Percentiles rank a stretch among this genome's conserved stretches.
phyloP scores from a whole-genome alignment of 805 yeast species.

The Kuraishia cidri region DNA sequence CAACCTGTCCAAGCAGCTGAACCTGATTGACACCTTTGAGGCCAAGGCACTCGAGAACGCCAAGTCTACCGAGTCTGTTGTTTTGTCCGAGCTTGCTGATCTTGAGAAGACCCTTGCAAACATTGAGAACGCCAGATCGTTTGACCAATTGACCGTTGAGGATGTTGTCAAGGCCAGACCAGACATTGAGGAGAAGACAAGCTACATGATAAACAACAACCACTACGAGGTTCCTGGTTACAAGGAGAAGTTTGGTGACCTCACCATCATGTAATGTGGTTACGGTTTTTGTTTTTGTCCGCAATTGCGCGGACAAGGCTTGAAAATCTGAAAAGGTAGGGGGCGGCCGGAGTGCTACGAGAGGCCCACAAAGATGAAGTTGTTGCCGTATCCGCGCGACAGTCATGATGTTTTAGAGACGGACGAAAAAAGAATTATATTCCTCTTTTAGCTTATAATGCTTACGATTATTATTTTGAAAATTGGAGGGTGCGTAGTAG shows the following conservation, averaged over 20 bases:
- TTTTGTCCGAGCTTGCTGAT: slow-evolving; percentile 75
- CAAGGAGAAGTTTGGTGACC: slow-evolving; percentile 96
- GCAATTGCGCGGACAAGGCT: too few species aligned
- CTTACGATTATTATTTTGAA: too few species aligned
- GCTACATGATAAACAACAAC: slow-evolving; percentile 91
- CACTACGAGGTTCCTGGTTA: slow-evolving; percentile 98
- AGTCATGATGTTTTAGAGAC: too few species aligned
- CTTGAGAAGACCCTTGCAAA: slow-evolving; percentile 83
- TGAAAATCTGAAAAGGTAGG: too few species aligned
- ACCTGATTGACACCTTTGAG: slow-evolving; percentile 90
- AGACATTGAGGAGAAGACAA: slow-evolving; percentile 93
- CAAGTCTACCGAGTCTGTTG: slow-evolving; percentile 83
- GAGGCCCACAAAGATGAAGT: not conserved
- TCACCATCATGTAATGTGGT: slow-evolving; percentile 71
- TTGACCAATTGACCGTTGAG: slow-evolving; percentile 92
- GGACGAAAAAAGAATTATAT: too few species aligned
- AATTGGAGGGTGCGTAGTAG: too few species aligned
- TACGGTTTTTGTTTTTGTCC: too few species aligned
- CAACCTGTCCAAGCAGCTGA: slow-evolving; percentile 83
- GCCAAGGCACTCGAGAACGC: slow-evolving; percentile 95
- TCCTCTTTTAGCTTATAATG: too few species aligned
- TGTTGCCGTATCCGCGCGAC: too few species aligned
- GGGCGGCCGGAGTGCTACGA: not conserved
- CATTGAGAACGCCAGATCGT: slow-evolving; percentile 96
- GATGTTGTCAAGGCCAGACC: slow-evolving; percentile 95